Evolutionary conservation across 192 early-diverging fungal species (phyloP).

Genomic region (Coemansia sp.): DNA sequence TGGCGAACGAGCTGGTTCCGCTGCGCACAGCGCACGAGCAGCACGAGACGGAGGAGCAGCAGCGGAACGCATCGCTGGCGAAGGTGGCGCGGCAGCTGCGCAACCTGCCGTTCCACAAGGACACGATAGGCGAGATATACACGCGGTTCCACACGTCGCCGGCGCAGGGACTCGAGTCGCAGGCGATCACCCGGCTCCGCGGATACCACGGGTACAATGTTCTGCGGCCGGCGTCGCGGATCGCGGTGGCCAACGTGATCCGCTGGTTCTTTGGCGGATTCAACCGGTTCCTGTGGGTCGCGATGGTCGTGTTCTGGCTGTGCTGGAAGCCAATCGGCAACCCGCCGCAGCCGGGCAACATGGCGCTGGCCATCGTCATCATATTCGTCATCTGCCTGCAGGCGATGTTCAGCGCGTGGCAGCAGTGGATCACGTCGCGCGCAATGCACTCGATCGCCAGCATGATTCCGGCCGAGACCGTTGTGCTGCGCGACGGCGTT

Average conservation of each 20-base stretch:
- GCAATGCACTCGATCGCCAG: conserved; percentile 73
- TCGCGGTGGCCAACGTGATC: conserved; percentile 9
- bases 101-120: conserved; percentile 19
- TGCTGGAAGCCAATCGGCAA: conserved; percentile 66
- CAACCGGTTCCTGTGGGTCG: conserved; percentile 68
- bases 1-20: conserved; percentile 36
- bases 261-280: conserved; percentile 70
- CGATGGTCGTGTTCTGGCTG: conserved; percentile 64
- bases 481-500: conserved; percentile 70
- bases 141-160: conserved; percentile 29
- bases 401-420: conserved; percentile 69
- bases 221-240: conserved; percentile 11
- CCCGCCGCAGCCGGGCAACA: conserved; percentile 57
- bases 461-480: conserved; percentile 65
- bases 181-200: conserved; percentile 16
- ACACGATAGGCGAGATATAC: conserved; percentile 18
- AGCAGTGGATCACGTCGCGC: conserved; percentile 66
- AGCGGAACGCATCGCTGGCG: conserved; percentile 19
- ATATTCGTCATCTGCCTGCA: conserved; percentile 68
- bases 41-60: conserved; percentile 27
- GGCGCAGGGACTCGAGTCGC: conserved; percentile 18
- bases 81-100: conserved; percentile 36
- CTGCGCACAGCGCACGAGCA: conserved; percentile 39
- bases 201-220: conserved; percentile 23
- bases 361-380: conserved; percentile 63